Percentiles rank a stretch among this genome's conserved stretches.
Evolutionary conservation across 2,329 filamentous ascomycete genomes (phyloP).

Genomic region (Xylariaceae sp.): DNA sequence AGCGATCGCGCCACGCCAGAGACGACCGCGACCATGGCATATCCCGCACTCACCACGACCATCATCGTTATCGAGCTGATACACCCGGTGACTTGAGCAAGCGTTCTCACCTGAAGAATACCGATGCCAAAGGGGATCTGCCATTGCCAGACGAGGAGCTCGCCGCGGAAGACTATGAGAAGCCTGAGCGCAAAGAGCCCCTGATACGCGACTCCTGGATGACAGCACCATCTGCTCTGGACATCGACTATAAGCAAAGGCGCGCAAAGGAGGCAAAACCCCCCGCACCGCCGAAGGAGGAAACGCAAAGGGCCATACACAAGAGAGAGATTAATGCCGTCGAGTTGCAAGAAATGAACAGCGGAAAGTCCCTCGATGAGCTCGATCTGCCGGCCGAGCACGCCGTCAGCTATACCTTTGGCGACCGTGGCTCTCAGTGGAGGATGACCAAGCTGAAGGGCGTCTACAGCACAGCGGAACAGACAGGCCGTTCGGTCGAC

Average conservation of each 20-base stretch:
- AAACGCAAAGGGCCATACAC: conserved; percentile 66
- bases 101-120: conserved; percentile 31
- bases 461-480: conserved; percentile 72
- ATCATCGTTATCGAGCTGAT: conserved; percentile 17
- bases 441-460: conserved; percentile 90
- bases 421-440: conserved; percentile 86
- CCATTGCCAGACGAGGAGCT: conserved; percentile 45
- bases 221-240: conserved; percentile 74
- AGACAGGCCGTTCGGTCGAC: conserved; percentile 65
- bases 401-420: conserved; percentile 75
- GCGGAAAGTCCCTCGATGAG: conserved; percentile 46
- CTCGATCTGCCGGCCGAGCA: conserved; percentile 46
- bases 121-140: conserved; percentile 43
- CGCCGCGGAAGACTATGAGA: conserved; percentile 18
- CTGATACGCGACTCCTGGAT: conserved; percentile 85
- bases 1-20: conserved; percentile 52
- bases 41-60: conserved; percentile 17
- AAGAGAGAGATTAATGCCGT: conserved; percentile 69
- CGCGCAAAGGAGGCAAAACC: conserved; percentile 47
- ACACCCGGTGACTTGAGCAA: conserved; percentile 26
- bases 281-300: conserved; percentile 41
- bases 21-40: conserved; percentile 43
- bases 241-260: conserved; percentile 74
- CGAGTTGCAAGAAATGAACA: conserved; percentile 54
- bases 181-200: conserved; percentile 23